These are phyloP conservation scores for Calonectria fujianensis DNA, from an alignment of 2,329 filamentous ascomycete genomes.

Conservation along the genomic window DNA sequence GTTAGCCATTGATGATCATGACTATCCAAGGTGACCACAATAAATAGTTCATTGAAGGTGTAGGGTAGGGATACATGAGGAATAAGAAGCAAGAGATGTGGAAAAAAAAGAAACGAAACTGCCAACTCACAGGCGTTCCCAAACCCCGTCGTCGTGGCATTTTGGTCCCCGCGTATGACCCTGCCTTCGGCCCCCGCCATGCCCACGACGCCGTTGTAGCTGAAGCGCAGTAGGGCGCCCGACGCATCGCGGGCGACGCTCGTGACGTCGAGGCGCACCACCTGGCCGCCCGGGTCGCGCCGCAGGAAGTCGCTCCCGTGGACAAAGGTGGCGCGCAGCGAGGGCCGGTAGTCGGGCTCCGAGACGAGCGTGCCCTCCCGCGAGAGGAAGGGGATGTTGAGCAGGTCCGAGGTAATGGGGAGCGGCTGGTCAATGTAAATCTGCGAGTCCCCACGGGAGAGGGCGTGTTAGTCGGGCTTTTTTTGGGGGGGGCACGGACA, in stretches of 20 bases:
- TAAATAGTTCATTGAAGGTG: neutral
- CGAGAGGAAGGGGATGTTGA: slow-evolving; percentile 59
- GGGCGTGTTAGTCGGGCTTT: neutral
- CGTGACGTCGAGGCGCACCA: slow-evolving; percentile 62
- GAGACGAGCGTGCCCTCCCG: slow-evolving; percentile 59
- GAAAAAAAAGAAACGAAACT: slow-evolving; percentile 6
- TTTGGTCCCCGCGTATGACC: slow-evolving; percentile 58
- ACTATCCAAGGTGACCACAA: neutral
- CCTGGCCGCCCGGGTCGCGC: slow-evolving; percentile 60
- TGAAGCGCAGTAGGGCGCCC: slow-evolving; percentile 60
- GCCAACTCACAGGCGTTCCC: slow-evolving; percentile 61
- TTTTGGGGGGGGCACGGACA: neutral
- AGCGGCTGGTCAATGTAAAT: slow-evolving; percentile 60
- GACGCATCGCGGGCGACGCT: slow-evolving; percentile 58
- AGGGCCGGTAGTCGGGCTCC: slow-evolving; percentile 59
- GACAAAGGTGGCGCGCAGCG: slow-evolving; percentile 61
- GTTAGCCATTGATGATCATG: slow-evolving; percentile 25
- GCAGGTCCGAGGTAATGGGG: slow-evolving; percentile 57
- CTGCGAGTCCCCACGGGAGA: slow-evolving; percentile 37
- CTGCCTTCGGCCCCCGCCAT: slow-evolving; percentile 58
- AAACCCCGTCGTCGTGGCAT: slow-evolving; percentile 63
- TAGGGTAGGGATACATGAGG: slow-evolving; percentile 1
- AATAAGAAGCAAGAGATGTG: neutral
- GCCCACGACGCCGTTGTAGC: slow-evolving; percentile 63
- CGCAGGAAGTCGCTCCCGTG: slow-evolving; percentile 65